phyloP scores from a whole-genome alignment of 495 filamentous ascomycete species.

The Daldinia bambusicola region DNA sequence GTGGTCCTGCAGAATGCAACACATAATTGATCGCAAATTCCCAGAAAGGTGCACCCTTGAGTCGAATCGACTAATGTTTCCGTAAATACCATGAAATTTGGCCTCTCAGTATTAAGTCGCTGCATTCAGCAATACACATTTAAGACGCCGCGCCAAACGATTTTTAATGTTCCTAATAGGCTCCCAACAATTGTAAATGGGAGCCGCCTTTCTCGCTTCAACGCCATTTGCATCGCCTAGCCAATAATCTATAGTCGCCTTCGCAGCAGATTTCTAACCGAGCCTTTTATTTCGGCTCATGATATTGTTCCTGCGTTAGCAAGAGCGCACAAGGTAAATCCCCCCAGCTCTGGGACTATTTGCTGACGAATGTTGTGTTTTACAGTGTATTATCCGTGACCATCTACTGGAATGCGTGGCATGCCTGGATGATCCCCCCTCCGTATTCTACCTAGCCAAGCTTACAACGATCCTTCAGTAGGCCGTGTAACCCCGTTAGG shows the following conservation, averaged over 20 bases:
- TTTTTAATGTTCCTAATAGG: slow-evolving; percentile 45
- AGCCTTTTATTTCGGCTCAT: slow-evolving; percentile 4
- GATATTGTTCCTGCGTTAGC: slow-evolving; percentile 16
- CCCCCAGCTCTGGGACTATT: slow-evolving; percentile 12
- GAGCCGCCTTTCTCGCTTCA: slow-evolving; percentile 29
- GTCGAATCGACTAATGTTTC: slow-evolving; percentile 51
- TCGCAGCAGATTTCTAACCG: slow-evolving; percentile 17
- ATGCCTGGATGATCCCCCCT: not conserved
- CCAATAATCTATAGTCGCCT: slow-evolving; percentile 23
- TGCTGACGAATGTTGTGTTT: slow-evolving; percentile 31
- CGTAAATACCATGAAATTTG: slow-evolving; percentile 48
- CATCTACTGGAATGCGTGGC: slow-evolving; percentile 26
- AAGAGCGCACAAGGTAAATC: slow-evolving; percentile 30
- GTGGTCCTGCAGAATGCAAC: slow-evolving; percentile 52
- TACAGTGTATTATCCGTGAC: slow-evolving; percentile 20
- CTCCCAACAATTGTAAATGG: slow-evolving; percentile 43
- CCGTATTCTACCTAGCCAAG: not conserved
- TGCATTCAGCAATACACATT: slow-evolving; percentile 42
- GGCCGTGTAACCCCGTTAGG: not conserved
- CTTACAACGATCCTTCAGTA: not conserved
- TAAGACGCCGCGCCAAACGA: slow-evolving; percentile 43
- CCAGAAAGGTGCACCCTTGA: slow-evolving; percentile 50
- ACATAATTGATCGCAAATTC: slow-evolving; percentile 55
- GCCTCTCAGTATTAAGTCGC: slow-evolving; percentile 44
- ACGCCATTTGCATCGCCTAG: slow-evolving; percentile 27